These are phyloP conservation scores for Teunomyces aglyptinius DNA, from an alignment of 805 yeast species.

Conservation along the genomic window DNA sequence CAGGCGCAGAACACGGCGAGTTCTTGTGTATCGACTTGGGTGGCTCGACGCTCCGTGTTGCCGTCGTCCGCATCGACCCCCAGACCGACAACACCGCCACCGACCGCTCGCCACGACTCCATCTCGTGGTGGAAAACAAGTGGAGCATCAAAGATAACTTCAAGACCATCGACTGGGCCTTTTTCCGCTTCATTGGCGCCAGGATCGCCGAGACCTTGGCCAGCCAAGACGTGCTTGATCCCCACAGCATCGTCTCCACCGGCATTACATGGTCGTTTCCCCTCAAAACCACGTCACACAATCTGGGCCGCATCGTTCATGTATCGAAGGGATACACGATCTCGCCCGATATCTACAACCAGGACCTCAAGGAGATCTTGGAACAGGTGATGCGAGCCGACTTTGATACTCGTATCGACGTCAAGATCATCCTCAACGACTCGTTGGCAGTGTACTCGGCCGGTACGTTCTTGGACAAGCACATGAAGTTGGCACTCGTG, in stretches of 20 bases:
- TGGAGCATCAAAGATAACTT: slow-evolving; percentile 39
- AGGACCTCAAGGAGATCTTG: slow-evolving; percentile 43
- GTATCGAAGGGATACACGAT: slow-evolving; percentile 64
- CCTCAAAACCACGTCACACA: slow-evolving; percentile 37
- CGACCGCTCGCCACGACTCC: slow-evolving; percentile 22
- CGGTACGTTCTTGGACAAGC: slow-evolving; percentile 39
- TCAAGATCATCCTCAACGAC: slow-evolving; percentile 56
- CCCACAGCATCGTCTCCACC: slow-evolving; percentile 23
- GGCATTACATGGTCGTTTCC: slow-evolving; percentile 64
- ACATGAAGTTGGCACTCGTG: slow-evolving; percentile 51
- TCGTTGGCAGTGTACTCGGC: slow-evolving; percentile 65
- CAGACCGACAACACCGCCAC: slow-evolving; percentile 5
- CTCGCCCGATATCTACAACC: slow-evolving; percentile 38
- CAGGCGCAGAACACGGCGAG: slow-evolving; percentile 36
- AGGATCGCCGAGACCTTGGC: slow-evolving; percentile 29
- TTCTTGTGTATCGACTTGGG: slow-evolving; percentile 55
- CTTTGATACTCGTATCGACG: slow-evolving; percentile 28
- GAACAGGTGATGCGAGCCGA: slow-evolving; percentile 26
- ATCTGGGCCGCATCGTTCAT: slow-evolving; percentile 45
- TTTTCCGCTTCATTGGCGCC: slow-evolving; percentile 43
- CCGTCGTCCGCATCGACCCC: slow-evolving; percentile 31
- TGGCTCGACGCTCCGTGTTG: slow-evolving; percentile 52
- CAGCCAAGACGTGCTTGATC: slow-evolving; percentile 16
- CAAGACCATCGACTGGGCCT: slow-evolving; percentile 39
- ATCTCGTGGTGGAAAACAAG: slow-evolving; percentile 27